Base-by-base conservation (phyloP, 1,139 yeast genomes). In the Diutina ranongensis region DNA sequence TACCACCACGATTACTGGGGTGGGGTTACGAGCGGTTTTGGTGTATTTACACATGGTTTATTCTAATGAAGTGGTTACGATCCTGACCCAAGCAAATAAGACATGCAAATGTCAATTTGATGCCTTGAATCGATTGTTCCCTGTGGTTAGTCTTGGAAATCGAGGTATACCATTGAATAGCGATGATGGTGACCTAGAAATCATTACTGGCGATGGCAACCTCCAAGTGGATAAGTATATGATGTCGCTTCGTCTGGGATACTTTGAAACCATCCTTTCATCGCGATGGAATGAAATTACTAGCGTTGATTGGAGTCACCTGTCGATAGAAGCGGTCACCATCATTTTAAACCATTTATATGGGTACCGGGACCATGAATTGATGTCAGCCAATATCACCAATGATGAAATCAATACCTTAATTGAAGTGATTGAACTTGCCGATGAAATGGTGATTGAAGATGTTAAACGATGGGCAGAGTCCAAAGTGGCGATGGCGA, bases 381-480 rank as follows among this genome's bases (percentile, higher is more conserved):
- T n/a, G n/a, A n/a, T n/a, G n/a, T n/a, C n/a, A n/a, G n/a, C n/a
- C n/a, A n/a, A n/a, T n/a, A n/a, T n/a, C n/a, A n/a, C n/a, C n/a
- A n/a, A n/a, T n/a, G 74, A 71, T 1, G 78, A 78, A 50, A 67
- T 84, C 8, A 75, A 76, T 47, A 61, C 69, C 32, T 62, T 80
- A 3, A 61, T 87, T 28, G 84, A 80, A 15, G 58, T 85, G 44
- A 66, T 84, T 49, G 79, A 75, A 45, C 61, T 79, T 3, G 65
- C 87, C 1, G 92, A 86, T 54, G 82, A 80, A 52, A 59, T 87
- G 15, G 58, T 84, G 50, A 57, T 87, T 38, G 71, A 74, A 44
- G 78, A 75, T 20, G 64, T 87, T 45, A 78, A 80, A 49, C 73
- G 75, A 44, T 60, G 76, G 28, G 74, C 88, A 47, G 87, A 88